Conservation (phyloP, 805 yeast species). For the Starmera pachycereana region DNA sequence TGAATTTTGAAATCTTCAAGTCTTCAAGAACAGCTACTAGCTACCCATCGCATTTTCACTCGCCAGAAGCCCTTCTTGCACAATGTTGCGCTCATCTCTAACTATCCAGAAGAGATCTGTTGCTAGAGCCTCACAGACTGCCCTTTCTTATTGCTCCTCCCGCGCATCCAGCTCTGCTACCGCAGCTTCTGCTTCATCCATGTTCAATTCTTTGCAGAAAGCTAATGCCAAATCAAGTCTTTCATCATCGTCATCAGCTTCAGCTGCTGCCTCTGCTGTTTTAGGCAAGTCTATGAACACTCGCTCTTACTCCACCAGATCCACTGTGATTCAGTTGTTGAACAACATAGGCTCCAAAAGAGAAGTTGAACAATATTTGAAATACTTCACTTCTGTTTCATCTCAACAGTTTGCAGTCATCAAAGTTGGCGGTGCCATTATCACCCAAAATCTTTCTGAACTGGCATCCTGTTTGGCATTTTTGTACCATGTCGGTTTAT, state of each 20-base stretch:
- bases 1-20: too few relatives aligned
- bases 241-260: conserved; percentile 3
- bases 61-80: not conserved
- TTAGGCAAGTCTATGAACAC: conserved; percentile 5
- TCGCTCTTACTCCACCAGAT: conserved; percentile 57
- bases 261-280: conserved; percentile 2
- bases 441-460: conserved; percentile 88
- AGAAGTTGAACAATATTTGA: conserved; percentile 95
- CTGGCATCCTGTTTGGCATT: conserved; percentile 93
- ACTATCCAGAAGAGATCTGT: conserved; percentile 13
- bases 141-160: conserved; percentile 12
- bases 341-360: conserved; percentile 96
- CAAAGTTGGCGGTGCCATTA: conserved; percentile 98
- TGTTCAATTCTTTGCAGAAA: not conserved
- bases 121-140: too few relatives aligned
- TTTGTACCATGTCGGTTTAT: conserved; percentile 92
- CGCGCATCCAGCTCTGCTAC: conserved; percentile 7
- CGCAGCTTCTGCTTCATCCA: not conserved
- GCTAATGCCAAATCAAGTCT: conserved; percentile 1
- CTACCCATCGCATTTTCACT: too few relatives aligned
- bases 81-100: conserved; percentile 20
- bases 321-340: conserved; percentile 89
- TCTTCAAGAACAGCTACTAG: too few relatives aligned
- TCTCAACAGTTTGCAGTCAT: conserved; percentile 97
- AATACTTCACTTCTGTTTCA: conserved; percentile 91